Evolutionary conservation across 2,329 filamentous ascomycete genomes (phyloP).

Genomic region (Fusarium drepaniforme): DNA sequence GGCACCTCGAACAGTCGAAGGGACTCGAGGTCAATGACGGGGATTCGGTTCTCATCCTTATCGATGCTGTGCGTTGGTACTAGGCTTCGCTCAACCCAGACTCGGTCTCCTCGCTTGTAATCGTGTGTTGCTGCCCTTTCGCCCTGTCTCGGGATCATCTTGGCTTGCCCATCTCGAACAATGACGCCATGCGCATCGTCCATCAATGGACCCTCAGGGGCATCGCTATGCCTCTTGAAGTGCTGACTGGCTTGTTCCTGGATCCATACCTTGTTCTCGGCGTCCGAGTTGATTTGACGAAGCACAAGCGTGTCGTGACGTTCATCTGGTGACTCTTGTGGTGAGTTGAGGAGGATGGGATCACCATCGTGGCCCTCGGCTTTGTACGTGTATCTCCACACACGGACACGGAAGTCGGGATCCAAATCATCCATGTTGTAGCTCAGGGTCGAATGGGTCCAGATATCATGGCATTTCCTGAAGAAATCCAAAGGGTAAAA

Average conservation of each 20-base stretch:
- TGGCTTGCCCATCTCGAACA: slow-evolving; percentile 25
- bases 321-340: slow-evolving; percentile 9
- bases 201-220: slow-evolving; percentile 4
- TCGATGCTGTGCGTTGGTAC: slow-evolving; percentile 13
- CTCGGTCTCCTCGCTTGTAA: slow-evolving; percentile 28
- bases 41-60: slow-evolving; percentile 13
- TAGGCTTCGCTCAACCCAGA: slow-evolving; percentile 29
- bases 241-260: slow-evolving; percentile 12
- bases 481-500: not conserved
- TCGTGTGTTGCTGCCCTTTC: slow-evolving; percentile 2
- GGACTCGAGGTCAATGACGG: slow-evolving; percentile 34
- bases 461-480: not conserved
- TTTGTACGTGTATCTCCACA: slow-evolving; percentile 32
- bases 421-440: slow-evolving; percentile 26
- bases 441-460: not conserved
- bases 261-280: slow-evolving; percentile 30
- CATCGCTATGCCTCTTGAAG: slow-evolving; percentile 10
- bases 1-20: slow-evolving; percentile 22
- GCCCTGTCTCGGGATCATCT: slow-evolving; percentile 7
- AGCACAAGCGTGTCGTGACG: slow-evolving; percentile 15
- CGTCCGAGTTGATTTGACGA: slow-evolving; percentile 28
- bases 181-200: slow-evolving; percentile 36
- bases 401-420: slow-evolving; percentile 23
- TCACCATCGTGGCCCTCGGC: slow-evolving; percentile 1
- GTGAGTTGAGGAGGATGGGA: slow-evolving; percentile 28